Base-by-base conservation (phyloP, 1,139 yeast species). In the Suhomyces bribrorum region DNA sequence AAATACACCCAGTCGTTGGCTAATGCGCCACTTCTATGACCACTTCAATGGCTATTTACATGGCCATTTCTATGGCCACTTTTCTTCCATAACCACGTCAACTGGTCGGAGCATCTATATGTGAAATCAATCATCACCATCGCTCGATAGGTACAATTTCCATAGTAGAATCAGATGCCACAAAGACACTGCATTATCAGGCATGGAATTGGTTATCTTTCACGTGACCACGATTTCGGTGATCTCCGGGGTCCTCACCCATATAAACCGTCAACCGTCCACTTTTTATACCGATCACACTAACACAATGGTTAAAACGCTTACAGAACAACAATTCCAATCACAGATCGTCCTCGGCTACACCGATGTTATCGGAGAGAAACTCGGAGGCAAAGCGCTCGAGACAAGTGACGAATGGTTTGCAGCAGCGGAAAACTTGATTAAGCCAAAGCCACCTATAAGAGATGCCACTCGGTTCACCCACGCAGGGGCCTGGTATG, bases 401-500 rank as follows among this genome's bases (percentile, higher is more conserved):
- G 64, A 75, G 15, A 79, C 75, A 55, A 83, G 94, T 30, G 96
- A 90, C 59, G 94, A 90, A 64, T 90, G 95, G 94, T 90, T 90
- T 65, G 97, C 97, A 1, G 90, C 80, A 34, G 97, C 97, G n/a
- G 78, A 75, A 32, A 90, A 90, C 64, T 74, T 90, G 55, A 82
- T 88, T 61, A 82, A 86, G 56, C 90, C 96, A 26, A 74, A 74
- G 38, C 73, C 81, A 6, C 95, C 97, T 4, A 76, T 87, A 41
- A 73, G 94, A 55, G 95, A 87, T 54, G 84, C 86, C 15, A 83
- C 89, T 14, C 72, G 76, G 53, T 90, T 87, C 63, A 79, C 85
- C 4, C 84, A 79, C 47, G 79, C 90, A 4, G 97, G 97, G 38
- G 96, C 96, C 5, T 89, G 97, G 96, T 90, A 86, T 58, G 97